Evolutionary conservation across 176 grass and related monocot species (phyloP), one percentile per base, ranked within the genome.

Genomic region (Carex myosuroides): DNA sequence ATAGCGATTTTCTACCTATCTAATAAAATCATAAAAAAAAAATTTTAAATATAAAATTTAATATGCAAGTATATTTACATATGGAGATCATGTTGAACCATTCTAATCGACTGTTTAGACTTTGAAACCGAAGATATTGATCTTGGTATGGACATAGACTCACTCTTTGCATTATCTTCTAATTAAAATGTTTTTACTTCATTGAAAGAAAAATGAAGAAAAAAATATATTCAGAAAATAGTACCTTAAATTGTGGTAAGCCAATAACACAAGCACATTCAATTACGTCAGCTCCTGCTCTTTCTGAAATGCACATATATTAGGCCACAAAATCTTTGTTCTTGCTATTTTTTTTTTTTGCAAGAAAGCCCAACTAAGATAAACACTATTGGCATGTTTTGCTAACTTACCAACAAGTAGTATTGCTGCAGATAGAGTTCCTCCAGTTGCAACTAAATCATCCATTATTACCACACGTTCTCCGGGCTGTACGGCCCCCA

Each of bases 391-490:
- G 46, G 10, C 46, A 50, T 0, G 0, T 17, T 68, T 68, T 18
- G 21, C 62, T 37, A 39, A 70, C 85, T 17, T 86, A 86, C 85
- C 85, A 57, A 86, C 64, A 46, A 86, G 69, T 11, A 61, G 78
- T 6, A 86, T 70, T 33, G 85, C 85, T 44, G 85, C 85, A 70
- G 76, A 86, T 59, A 86, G 74, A 80, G 85, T 86, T 80, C 85
- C 85, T 41, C 85, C 85, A 13, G 85, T 86, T 59, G 85, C 85
- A 48, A 86, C 46, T 39, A 86, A 26, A 57, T 86, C 85, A 81
- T 86, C 85, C 35, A 86, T 66, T 29, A 86, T 22, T 44, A 86
- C 64, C 54, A 79, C 85, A 70, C 76, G 85, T 13, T 86, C 85
- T 46, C 76, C 85, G 10, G 61, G 60, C 66, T 86, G 29, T 50